Percentiles rank a stretch among this genome's conserved stretches.
These are phyloP conservation scores for Hypomontagnella submonticulosa DNA, from an alignment of 495 filamentous ascomycete species.

Conservation along the genomic window DNA sequence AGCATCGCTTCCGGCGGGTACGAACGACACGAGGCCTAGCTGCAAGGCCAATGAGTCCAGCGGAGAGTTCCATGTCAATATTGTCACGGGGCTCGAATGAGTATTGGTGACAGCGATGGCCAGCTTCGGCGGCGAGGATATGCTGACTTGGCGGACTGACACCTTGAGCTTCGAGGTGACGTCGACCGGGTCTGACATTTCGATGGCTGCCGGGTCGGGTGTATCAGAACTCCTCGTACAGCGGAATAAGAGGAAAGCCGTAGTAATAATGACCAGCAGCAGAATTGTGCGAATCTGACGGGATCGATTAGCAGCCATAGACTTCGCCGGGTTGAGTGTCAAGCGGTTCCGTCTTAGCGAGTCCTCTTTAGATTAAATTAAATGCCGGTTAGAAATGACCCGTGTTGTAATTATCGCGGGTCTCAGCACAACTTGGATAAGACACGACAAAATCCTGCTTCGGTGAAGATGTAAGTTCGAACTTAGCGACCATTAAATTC, in stretches of 20 bases:
- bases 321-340: neutral
- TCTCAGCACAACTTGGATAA: too few relatives aligned
- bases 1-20: conserved; percentile 47
- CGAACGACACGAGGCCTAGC: conserved; percentile 59
- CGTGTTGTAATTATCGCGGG: too few relatives aligned
- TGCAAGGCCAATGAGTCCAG: conserved; percentile 59
- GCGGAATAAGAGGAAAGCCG: conserved; percentile 11
- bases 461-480: neutral
- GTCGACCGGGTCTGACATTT: conserved; percentile 27
- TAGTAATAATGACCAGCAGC: conserved; percentile 5
- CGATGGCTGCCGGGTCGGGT: conserved; percentile 26
- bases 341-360: neutral
- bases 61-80: conserved; percentile 62
- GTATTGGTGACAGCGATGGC: conserved; percentile 57
- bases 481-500: neutral
- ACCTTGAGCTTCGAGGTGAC: conserved; percentile 46
- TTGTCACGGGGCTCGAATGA: conserved; percentile 53
- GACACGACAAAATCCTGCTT: neutral
- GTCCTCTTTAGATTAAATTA: too few relatives aligned
- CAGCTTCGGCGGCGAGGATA: conserved; percentile 37
- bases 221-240: conserved; percentile 29
- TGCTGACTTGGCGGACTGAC: conserved; percentile 42
- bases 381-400: too few relatives aligned
- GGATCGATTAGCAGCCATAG: conserved; percentile 16
- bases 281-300: conserved; percentile 11